phyloP scores from a whole-genome alignment of 495 filamentous ascomycete genomes.

The Neurospora pannonica region DNA sequence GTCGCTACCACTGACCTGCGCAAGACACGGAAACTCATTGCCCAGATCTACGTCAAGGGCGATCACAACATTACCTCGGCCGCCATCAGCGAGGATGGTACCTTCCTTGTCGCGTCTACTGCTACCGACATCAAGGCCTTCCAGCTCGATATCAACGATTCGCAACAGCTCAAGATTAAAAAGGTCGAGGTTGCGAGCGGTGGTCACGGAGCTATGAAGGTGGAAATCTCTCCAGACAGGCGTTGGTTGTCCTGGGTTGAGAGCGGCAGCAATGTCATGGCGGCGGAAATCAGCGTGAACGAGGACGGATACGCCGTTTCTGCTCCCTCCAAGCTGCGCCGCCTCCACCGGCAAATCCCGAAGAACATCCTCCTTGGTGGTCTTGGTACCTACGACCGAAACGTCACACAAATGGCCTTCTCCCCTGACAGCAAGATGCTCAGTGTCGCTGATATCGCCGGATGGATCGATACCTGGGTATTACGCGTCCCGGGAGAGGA shows the following conservation, averaged over 20 bases:
- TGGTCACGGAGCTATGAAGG: slow-evolving; percentile 53
- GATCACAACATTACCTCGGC: slow-evolving; percentile 85
- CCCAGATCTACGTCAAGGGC: slow-evolving; percentile 63
- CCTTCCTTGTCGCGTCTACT: slow-evolving; percentile 68
- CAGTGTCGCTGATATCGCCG: slow-evolving; percentile 69
- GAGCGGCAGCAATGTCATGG: slow-evolving; percentile 72
- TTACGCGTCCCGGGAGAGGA: slow-evolving; percentile 42
- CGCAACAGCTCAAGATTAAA: slow-evolving; percentile 26
- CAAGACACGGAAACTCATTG: slow-evolving; percentile 52
- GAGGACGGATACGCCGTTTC: slow-evolving; percentile 32
- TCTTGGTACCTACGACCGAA: slow-evolving; percentile 68
- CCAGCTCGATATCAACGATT: slow-evolving; percentile 37
- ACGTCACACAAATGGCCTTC: slow-evolving; percentile 66
- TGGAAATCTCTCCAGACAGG: slow-evolving; percentile 63
- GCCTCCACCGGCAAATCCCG: slow-evolving; percentile 46
- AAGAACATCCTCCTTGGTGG: slow-evolving; percentile 53
- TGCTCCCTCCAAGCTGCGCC: slow-evolving; percentile 42
- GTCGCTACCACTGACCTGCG: slow-evolving; percentile 24
- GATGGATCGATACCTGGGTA: slow-evolving; percentile 79
- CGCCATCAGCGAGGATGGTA: slow-evolving; percentile 61
- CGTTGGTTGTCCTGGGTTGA: slow-evolving; percentile 72
- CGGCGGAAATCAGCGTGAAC: slow-evolving; percentile 49
- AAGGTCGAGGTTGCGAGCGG: slow-evolving; percentile 17
- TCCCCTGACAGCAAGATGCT: slow-evolving; percentile 73
- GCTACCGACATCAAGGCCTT: slow-evolving; percentile 73